These are phyloP conservation scores for Somion occarium DNA, from an alignment of 1,284 basidiomycete genomes.

Conservation along the genomic window DNA sequence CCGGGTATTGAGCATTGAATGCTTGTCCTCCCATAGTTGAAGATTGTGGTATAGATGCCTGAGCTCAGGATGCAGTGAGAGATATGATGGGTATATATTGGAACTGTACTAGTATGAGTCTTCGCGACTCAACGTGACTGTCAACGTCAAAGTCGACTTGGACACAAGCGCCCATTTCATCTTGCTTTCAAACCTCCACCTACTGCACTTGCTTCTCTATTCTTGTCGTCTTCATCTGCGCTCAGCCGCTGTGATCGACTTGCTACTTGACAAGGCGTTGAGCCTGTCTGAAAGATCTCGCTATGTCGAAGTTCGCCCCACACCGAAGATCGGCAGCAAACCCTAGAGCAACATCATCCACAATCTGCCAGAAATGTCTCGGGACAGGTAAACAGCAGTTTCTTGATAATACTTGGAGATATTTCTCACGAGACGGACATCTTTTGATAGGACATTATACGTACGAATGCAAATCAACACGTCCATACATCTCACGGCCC, in stretches of 20 bases:
- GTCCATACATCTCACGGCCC: conserved; percentile 73
- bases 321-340: conserved; percentile 55
- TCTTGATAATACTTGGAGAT: background rate
- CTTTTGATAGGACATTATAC: conserved; percentile 63
- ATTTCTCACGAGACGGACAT: background rate
- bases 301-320: conserved; percentile 84
- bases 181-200: background rate
- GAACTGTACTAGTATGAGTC: background rate
- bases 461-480: conserved; percentile 68
- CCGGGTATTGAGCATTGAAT: conserved; percentile 42
- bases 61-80: background rate
- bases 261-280: no score
- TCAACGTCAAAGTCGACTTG: background rate
- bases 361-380: conserved; percentile 77
- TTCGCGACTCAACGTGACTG: background rate
- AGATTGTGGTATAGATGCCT: background rate
- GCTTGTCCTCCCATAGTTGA: conserved; percentile 64
- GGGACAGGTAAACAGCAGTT: conserved; percentile 41
- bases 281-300: no score
- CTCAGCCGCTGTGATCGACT: no score
- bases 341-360: conserved; percentile 56
- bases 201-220: background rate
- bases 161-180: background rate
- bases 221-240: no score
- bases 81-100: background rate